Evolutionary conservation across 441 rosid genomes (phyloP), one percentile per base, ranked within the genome.

Genomic region (Capsella rubella): DNA sequence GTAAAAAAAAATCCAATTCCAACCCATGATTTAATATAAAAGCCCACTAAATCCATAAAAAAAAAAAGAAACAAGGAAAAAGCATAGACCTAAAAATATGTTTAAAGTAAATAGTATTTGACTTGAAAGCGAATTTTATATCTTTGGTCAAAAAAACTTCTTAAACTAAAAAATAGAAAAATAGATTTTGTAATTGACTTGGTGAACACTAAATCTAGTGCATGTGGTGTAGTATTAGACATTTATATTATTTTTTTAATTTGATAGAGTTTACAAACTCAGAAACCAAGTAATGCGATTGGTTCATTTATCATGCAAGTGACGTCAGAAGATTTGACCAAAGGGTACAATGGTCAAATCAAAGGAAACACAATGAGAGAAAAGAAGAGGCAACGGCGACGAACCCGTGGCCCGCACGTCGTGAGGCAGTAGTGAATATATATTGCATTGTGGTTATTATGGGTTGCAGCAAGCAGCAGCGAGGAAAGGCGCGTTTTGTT

Each of bases 401-500:
- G 51, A 47, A 63, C 71, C 66, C 71, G 56, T 64, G 79, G 64
- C 47, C 13, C 65, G 57, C 77, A 64, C 77, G 77, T 72, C 46
- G 75, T 42, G 62, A 5, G 55, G 32, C 62, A 51, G 43, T 67
- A 31, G 65, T 61, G 13, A 21, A 0, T 1, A 21, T 1, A 21
- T 21, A 21, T 21, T 21, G 29, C 32, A 27, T 15, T 1, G 15
- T 37, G 34, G 34, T n/a, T n/a, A 27, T 15, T 31, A 16, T 21
- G 25, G 25, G 25, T 21, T 21, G 25, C 25, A 21, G 25, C 2
- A 21, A 21, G 25, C 25, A 21, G 40, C 11, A 2, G 27, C 47
- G 27, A 61, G 52, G 66, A 31, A 65, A 64, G 71, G 62, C 80
- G 80, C 57, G 80, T 81, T 81, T 62, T 71, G 40, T 71, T 42